phyloP scores from a whole-genome alignment of 1,284 basidiomycete genomes.

The Cystobasidium slooffiae region DNA sequence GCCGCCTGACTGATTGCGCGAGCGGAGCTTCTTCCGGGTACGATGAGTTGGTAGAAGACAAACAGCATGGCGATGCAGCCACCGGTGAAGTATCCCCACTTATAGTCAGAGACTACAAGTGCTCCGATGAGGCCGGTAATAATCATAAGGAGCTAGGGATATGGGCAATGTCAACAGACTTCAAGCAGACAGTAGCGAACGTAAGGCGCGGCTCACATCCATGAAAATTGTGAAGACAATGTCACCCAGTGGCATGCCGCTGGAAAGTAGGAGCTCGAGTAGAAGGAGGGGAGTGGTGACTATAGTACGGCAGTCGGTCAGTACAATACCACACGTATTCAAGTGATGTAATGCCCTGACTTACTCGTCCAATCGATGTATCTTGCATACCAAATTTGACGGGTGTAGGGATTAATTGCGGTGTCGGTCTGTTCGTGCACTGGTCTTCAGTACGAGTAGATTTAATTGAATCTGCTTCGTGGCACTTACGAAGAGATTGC shows the following conservation, averaged over 20 bases:
- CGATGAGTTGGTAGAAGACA: slow-evolving; percentile 60
- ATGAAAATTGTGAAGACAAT: slow-evolving; percentile 66
- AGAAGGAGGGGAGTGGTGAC: slow-evolving; percentile 66
- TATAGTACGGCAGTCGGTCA: background rate
- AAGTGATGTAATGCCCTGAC: background rate
- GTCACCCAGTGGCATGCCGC: slow-evolving; percentile 63
- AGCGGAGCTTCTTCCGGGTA: slow-evolving; percentile 56
- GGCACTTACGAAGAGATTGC: slow-evolving; percentile 44
- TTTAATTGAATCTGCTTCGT: slow-evolving; percentile 43
- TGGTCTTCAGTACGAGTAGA: slow-evolving; percentile 6
- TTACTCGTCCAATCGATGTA: slow-evolving; percentile 65
- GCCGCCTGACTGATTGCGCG: slow-evolving; percentile 58
- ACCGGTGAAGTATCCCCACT: slow-evolving; percentile 63
- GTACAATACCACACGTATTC: too few species aligned
- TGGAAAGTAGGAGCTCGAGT: slow-evolving; percentile 63
- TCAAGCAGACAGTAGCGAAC: background rate
- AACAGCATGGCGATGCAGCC: slow-evolving; percentile 62
- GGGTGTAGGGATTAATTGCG: slow-evolving; percentile 55
- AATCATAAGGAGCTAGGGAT: slow-evolving; percentile 55
- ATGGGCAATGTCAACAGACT: background rate
- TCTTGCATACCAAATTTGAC: slow-evolving; percentile 65
- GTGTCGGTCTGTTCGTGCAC: slow-evolving; percentile 48
- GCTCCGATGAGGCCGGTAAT: slow-evolving; percentile 64
- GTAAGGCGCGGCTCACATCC: slow-evolving; percentile 56
- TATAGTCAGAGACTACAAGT: slow-evolving; percentile 63